phyloP scores from a whole-genome alignment of 2,329 filamentous ascomycete genomes.

The Stagonosporopsis vannaccii region DNA sequence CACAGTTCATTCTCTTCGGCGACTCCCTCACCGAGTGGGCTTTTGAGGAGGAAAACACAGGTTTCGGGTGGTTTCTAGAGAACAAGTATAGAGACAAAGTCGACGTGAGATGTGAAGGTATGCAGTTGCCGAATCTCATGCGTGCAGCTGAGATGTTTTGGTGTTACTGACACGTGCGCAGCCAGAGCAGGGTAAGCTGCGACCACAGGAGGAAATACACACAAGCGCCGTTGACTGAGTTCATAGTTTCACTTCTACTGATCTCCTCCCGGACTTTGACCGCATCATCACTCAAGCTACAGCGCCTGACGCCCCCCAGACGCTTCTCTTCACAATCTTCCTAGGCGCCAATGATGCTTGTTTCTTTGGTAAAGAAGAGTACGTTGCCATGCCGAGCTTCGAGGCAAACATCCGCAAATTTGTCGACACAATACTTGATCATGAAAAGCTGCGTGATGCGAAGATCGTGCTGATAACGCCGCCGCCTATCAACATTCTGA shows the following conservation, averaged over 20 bases:
- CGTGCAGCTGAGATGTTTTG: not conserved
- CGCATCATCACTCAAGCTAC: conserved; percentile 33
- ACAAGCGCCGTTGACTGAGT: not conserved
- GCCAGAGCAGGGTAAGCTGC: conserved; percentile 33
- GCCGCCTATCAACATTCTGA: conserved; percentile 45
- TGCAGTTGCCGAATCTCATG: not conserved
- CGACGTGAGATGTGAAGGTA: conserved; percentile 43
- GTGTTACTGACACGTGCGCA: conserved; percentile 7
- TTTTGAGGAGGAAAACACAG: conserved; percentile 36
- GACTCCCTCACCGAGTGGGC: conserved; percentile 46
- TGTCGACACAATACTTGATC: conserved; percentile 43
- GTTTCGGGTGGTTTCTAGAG: conserved; percentile 41
- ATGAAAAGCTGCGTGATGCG: conserved; percentile 38
- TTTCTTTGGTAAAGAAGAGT: conserved; percentile 29
- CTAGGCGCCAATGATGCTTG: conserved; percentile 52
- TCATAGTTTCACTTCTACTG: conserved; percentile 39
- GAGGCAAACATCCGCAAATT: conserved; percentile 47
- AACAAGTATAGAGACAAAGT: conserved; percentile 36
- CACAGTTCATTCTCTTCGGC: conserved; percentile 45
- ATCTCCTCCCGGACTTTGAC: conserved; percentile 33
- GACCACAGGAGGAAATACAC: not conserved
- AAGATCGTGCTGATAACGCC: conserved; percentile 50
- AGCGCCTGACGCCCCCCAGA: conserved; percentile 27
- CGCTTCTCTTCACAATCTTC: conserved; percentile 51
- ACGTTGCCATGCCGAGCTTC: conserved; percentile 45